Evolutionary conservation across 176 grass and related monocot genomes (phyloP).

Genomic region (Pharus latifolius): DNA sequence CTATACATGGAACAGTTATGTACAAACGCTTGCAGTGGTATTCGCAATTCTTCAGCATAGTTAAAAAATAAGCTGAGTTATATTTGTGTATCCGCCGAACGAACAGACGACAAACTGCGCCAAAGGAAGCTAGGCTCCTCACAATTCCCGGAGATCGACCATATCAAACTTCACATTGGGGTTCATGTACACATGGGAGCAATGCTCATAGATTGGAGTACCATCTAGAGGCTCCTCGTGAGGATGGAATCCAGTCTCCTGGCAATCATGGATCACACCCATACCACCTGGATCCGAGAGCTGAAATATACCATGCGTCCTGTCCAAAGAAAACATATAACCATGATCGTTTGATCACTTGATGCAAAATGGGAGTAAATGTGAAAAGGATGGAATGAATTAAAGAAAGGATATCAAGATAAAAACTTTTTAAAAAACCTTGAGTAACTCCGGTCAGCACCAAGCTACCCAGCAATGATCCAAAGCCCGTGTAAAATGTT

Average conservation of each 20-base stretch:
- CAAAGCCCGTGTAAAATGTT: not conserved
- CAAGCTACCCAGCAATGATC: not conserved
- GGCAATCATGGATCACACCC: conserved; percentile 81
- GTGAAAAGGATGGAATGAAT: too few relatives aligned
- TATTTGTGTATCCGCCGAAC: conserved; percentile 2
- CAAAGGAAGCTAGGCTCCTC: conserved; percentile 4
- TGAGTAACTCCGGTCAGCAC: too few relatives aligned
- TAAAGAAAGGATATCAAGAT: not conserved
- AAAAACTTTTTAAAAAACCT: too few relatives aligned
- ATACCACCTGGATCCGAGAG: conserved; percentile 92
- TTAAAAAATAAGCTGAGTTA: conserved; percentile 10
- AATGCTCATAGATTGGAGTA: conserved; percentile 77
- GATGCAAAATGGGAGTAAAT: not conserved
- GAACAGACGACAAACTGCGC: conserved; percentile 5
- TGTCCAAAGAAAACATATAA: conserved; percentile 37
- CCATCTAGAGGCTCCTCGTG: conserved; percentile 80
- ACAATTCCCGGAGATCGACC: conserved; percentile 66
- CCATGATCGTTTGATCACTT: not conserved
- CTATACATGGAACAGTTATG: conserved; percentile 37
- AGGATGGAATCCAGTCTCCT: conserved; percentile 91
- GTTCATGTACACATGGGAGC: conserved; percentile 95
- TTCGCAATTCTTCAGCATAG: conserved; percentile 2
- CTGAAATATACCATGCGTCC: conserved; percentile 98
- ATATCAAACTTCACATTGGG: conserved; percentile 66
- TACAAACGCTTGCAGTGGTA: conserved; percentile 29